Conservation (phyloP, 2,329 filamentous ascomycete species). For the Colletotrichum lentis region DNA sequence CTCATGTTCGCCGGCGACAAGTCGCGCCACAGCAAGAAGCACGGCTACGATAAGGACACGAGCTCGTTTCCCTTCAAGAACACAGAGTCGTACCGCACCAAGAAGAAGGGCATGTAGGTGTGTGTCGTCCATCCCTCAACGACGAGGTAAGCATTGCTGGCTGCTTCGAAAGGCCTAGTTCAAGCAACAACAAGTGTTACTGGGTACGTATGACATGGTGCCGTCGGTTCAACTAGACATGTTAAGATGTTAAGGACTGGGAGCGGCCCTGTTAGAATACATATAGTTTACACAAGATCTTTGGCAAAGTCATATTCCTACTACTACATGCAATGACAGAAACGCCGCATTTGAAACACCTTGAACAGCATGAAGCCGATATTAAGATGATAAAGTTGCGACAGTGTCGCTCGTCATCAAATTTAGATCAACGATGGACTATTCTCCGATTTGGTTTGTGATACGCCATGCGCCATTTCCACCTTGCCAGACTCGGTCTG, state of each 20-base stretch:
- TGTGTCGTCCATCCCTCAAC: background rate
- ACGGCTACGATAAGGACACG: conserved; percentile 51
- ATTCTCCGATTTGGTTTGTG: conserved; percentile 11
- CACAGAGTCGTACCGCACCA: conserved; percentile 48
- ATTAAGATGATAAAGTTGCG: background rate
- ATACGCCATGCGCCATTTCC: conserved; percentile 20
- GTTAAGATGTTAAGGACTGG: too few species aligned
- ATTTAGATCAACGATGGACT: background rate
- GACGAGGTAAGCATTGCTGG: background rate
- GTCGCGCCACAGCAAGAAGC: conserved; percentile 49
- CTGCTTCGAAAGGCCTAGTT: background rate
- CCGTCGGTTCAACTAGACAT: background rate
- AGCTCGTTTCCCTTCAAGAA: conserved; percentile 53
- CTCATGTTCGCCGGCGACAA: conserved; percentile 51
- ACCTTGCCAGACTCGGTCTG: background rate
- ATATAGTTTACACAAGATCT: background rate
- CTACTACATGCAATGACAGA: background rate
- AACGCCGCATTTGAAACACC: too few species aligned
- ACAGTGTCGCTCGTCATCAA: conserved; percentile 4
- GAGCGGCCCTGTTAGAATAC: background rate
- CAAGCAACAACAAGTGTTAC: background rate
- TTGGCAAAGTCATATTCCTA: background rate
- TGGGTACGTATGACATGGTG: background rate
- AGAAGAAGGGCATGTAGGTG: conserved; percentile 49
- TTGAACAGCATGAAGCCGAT: too few species aligned